Percentiles rank a stretch among this genome's conserved stretches.
Evolutionary conservation across 805 yeast species (phyloP).

Genomic region (Candida xiaguanensis): DNA sequence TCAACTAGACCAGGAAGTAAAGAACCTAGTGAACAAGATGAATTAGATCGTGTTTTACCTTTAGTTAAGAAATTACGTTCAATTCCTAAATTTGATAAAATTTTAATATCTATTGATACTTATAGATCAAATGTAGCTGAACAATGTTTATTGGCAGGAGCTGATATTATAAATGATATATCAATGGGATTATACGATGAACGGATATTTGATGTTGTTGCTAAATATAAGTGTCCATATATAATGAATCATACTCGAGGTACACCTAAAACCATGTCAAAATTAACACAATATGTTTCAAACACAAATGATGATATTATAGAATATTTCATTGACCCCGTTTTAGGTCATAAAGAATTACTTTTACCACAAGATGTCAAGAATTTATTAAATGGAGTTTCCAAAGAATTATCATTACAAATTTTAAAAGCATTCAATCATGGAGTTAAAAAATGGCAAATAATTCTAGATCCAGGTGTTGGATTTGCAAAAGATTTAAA

Average conservation of each 20-base stretch:
- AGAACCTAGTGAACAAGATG: constrained; percentile 62
- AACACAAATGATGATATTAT: constrained; percentile 31
- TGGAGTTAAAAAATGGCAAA: constrained; percentile 86
- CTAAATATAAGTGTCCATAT: constrained; percentile 68
- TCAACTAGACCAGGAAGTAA: constrained; percentile 85
- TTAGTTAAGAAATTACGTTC: constrained; percentile 59
- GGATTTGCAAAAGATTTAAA: constrained; percentile 87
- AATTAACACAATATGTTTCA: constrained; percentile 50
- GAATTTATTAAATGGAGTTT: constrained; percentile 52
- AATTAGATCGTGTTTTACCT: constrained; percentile 66
- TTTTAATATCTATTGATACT: constrained; percentile 81
- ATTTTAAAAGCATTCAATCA: constrained; percentile 51
- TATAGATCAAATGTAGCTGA: constrained; percentile 74
- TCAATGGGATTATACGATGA: constrained; percentile 75
- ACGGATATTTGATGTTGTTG: constrained; percentile 63
- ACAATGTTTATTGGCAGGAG: constrained; percentile 68
- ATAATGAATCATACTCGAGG: constrained; percentile 86
- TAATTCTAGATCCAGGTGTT: constrained; percentile 89
- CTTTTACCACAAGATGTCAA: constrained; percentile 18
- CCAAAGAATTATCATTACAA: constrained; percentile 59
- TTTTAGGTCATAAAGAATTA: constrained; percentile 19
- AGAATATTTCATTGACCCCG: constrained; percentile 33
- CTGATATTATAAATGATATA: constrained; percentile 88
- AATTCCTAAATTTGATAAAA: constrained; percentile 31
- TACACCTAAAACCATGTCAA: constrained; percentile 66